Evolutionary conservation across 306 rosid genomes (phyloP), one percentile per base, ranked within the genome.

Genomic region (Glycyrrhiza uralensis): DNA sequence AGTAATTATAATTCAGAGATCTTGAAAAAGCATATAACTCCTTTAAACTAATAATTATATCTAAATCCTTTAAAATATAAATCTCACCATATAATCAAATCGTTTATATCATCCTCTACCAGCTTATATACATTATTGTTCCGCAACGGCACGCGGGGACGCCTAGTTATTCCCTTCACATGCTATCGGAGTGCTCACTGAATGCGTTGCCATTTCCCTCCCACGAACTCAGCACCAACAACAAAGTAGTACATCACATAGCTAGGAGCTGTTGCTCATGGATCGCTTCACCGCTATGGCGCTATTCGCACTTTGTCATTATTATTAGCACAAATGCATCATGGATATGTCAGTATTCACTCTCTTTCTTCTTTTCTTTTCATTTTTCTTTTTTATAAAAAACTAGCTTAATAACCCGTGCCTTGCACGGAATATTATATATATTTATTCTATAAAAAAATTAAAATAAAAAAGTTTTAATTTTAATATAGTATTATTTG

Each of bases 101-200:
- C n/a, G n/a, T n/a, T n/a, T n/a, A n/a, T n/a, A n/a, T n/a, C n/a
- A n/a, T n/a, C n/a, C n/a, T n/a, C n/a, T n/a, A n/a, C n/a, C n/a
- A n/a, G n/a, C n/a, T n/a, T n/a, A n/a, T n/a, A n/a, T n/a, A 39
- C 50, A 39, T 67, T 67, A 19, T 32, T 15, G 14, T 17, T 2
- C 2, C 14, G 1, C 38, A 39, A 75, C 28, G 2, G 59, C 51
- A 45, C n/a, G 29, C 13, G 62, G 82, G 77, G 47, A 56, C 79
- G 18, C 66, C 39, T 45, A 72, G 35, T 65, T 65, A 65, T 55
- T 72, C 50, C 29, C 13, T 64, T 79, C 79, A 72, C 79, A 65
- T 79, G 79, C 42, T n/a, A 56, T 0, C 6, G 49, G 41, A 46
- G n/a, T 52, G 69, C 15, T 55, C 32, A 47, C 32, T 46, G 19